Evolutionary conservation across 192 early-diverging fungal genomes (phyloP).

Genomic region (Coemansia sp.): DNA sequence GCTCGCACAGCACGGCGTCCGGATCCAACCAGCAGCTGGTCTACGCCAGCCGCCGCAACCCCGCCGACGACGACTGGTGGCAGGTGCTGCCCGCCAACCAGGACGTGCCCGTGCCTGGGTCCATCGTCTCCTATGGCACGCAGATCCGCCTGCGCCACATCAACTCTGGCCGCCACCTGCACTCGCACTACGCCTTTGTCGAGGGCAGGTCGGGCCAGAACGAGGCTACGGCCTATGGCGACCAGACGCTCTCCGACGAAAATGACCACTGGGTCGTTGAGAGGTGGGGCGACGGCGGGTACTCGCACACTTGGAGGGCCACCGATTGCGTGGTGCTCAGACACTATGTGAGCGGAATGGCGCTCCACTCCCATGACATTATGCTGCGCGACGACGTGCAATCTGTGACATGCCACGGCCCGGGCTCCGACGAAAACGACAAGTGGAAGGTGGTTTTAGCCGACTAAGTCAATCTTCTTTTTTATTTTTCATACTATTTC

Average conservation of each 20-base stretch:
- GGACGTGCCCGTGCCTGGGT: slow-evolving; percentile 42
- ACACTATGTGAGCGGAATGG: slow-evolving; percentile 57
- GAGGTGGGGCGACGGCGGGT: slow-evolving; percentile 52
- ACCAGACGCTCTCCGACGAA: slow-evolving; percentile 52
- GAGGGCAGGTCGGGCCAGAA: slow-evolving; percentile 58
- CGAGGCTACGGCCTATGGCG: slow-evolving; percentile 61
- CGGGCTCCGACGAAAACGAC: slow-evolving; percentile 59
- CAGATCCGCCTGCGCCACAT: slow-evolving; percentile 59
- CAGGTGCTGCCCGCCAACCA: slow-evolving; percentile 59
- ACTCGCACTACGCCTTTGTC: slow-evolving; percentile 58
- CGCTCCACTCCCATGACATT: slow-evolving; percentile 53
- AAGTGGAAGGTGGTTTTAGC: slow-evolving; percentile 47
- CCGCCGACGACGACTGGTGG: slow-evolving; percentile 52
- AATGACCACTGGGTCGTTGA: slow-evolving; percentile 65
- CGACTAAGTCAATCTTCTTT: not conserved
- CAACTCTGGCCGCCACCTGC: slow-evolving; percentile 56
- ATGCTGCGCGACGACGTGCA: slow-evolving; percentile 45
- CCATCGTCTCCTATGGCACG: slow-evolving; percentile 51
- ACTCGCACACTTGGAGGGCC: slow-evolving; percentile 53
- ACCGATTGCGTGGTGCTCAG: slow-evolving; percentile 52
- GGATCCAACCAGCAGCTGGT: slow-evolving; percentile 63
- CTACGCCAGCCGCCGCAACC: slow-evolving; percentile 51
- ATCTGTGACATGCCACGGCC: slow-evolving; percentile 57
- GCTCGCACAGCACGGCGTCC: slow-evolving; percentile 41
- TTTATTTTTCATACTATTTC: too few species aligned